Evolutionary conservation across 2,329 filamentous ascomycete genomes (phyloP), one percentile per base, ranked within the genome.

Genomic region (Cladosporium sp.): DNA sequence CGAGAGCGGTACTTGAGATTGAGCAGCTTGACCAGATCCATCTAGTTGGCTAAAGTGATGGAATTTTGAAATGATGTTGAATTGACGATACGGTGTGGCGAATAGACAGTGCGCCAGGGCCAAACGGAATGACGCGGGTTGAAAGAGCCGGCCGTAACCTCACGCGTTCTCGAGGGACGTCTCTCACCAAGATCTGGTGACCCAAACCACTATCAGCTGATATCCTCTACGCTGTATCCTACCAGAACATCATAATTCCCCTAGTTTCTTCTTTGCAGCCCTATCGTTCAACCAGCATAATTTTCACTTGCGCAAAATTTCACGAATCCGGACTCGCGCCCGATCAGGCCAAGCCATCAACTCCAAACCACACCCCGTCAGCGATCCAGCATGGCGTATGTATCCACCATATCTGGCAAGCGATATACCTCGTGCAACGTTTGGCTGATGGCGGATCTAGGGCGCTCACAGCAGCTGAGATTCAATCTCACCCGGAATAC

Each of bases 401-500:
- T 42, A 36, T 19, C 12, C 29, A 25, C 42, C 42, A 46, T 12
- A 49, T 36, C 39, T 30, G 30, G 29, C 30, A 3, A n/a, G 9
- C 13, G 29, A 30, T 18, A 22, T 32, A 8, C 33, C 19, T 9
- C 22, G 22, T 27, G 22, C 22, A 27, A 27, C 22, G 9, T 4
- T 27, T 27, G 22, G 22, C 22, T 27, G 22, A 27, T 27, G 22
- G 22, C 22, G 22, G 22, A 27, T 27, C 22, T 12, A 50, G 48
- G 52, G 70, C 72, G 46, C 57, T 76, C 51, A 78, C 77, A 3
- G 73, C 75, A 5, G 78, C 77, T 30, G 77, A 86, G 61, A 78
- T 85, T 27, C 66, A 79, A 54, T 69, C 76, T 36, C 84, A 86
- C 60, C 83, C 84, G 0, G 81, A 86, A 42, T 91, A 80, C 59